phyloP scores from a whole-genome alignment of 345 rosid genomes.

The Heritiera fomes region DNA sequence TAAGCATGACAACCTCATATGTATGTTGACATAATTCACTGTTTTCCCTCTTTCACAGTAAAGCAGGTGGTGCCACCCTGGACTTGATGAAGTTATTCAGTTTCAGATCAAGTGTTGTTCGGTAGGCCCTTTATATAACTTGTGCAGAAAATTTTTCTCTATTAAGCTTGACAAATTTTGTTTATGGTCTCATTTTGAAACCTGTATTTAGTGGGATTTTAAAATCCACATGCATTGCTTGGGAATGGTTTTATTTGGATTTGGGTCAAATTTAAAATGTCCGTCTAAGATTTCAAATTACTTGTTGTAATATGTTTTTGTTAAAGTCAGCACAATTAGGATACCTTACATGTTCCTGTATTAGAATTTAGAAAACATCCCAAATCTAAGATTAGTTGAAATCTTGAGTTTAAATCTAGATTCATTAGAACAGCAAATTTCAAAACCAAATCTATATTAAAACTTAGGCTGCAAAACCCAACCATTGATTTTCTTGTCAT shows the following conservation, averaged over 20 bases:
- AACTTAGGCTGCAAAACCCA: neutral
- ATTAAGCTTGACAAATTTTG: neutral
- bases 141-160: neutral
- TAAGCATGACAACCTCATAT: neutral
- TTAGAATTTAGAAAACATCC: neutral
- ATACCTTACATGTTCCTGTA: neutral
- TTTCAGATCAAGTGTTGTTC: slow-evolving; percentile 72
- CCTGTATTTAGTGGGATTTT: neutral
- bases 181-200: neutral
- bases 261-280: slow-evolving; percentile 3
- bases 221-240: neutral
- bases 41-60: slow-evolving; percentile 44
- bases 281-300: neutral
- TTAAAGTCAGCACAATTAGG: neutral
- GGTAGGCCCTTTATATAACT: slow-evolving; percentile 44
- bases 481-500: neutral
- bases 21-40: neutral
- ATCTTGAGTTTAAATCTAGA: neutral
- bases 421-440: neutral
- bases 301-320: neutral
- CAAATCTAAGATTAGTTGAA: neutral
- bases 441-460: neutral
- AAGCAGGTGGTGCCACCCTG: slow-evolving; percentile 67
- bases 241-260: neutral
- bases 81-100: slow-evolving; percentile 91